Evolutionary conservation across 83 land plant genomes (phyloP).

Genomic region (Larix sibirica): DNA sequence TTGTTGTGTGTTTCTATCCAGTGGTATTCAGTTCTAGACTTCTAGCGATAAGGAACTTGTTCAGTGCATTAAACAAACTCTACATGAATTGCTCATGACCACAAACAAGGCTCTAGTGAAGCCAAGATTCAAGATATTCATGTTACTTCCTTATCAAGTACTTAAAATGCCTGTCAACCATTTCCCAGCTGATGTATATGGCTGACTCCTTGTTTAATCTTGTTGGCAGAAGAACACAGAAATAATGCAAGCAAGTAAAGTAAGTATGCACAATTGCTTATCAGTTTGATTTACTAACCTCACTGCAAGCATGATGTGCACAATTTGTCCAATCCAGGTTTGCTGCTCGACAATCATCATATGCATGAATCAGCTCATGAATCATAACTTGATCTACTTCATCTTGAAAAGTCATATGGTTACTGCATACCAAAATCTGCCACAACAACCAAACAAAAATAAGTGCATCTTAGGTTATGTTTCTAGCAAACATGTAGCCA

Average conservation of each 20-base stretch:
- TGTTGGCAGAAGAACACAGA: not conserved
- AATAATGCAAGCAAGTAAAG: not conserved
- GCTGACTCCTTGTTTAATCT: no score
- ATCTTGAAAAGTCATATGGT: constrained; percentile 77
- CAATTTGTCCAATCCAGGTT: constrained; percentile 96
- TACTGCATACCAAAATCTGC: constrained; percentile 86
- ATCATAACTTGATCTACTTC: constrained; percentile 86
- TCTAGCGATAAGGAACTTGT: not conserved
- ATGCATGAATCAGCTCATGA: constrained; percentile 98
- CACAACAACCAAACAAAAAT: constrained; percentile 14
- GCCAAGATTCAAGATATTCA: not conserved
- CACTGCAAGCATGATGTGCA: constrained; percentile 99
- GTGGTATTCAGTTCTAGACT: not conserved
- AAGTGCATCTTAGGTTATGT: not conserved
- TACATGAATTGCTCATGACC: not conserved
- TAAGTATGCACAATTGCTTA: not conserved
- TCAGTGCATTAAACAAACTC: not conserved
- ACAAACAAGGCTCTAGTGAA: not conserved
- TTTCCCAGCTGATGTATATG: not conserved
- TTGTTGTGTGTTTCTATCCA: not conserved
- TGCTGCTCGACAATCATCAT: constrained; percentile 93
- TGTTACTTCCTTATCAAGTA: not conserved
- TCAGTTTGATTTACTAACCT: constrained; percentile 51
- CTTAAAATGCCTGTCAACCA: not conserved
- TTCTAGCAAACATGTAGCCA: not conserved